Base-by-base conservation (phyloP, 2,329 filamentous ascomycete species). In the Fusarium cyanostomum region DNA sequence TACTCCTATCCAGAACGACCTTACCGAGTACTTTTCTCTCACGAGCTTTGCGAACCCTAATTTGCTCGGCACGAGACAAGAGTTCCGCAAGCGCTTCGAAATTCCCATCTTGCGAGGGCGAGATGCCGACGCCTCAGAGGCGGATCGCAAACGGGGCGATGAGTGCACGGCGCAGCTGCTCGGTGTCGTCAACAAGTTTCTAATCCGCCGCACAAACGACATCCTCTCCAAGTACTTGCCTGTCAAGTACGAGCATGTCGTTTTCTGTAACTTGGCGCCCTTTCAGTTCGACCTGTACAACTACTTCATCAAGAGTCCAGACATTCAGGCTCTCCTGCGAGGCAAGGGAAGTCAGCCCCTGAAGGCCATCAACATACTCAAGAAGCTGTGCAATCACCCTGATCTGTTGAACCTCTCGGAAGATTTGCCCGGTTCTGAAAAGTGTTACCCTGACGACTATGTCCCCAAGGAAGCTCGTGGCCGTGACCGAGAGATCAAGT, bases 221-320 rank as follows among this genome's bases (percentile, higher is more conserved):
- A 96, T 99, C 61, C 80, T 99, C 21, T 97, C 94, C 48, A 99
- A 99, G 76, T 99, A 99, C 73, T 80, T 99, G 57, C 95, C 95
- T 0, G 89, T 98, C 80, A 99, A 99, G 80, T 99, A 99, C 77
- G 95, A 99, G 77, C 95, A 99, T 74, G 95, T 99, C 27, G 95
- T 99, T 1, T 99, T 99, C 79, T 99, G 95, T 83, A 94, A 94
- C 69, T 84, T 97, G 41, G 91, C 95, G 13, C 91, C 92, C 0
- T 98, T 99, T 79, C 95, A 99, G 76, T 84, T 93, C 52, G 92
- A 92, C 66, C 81, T 99, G 2, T 99, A 99, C 82, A 97, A 97
- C 72, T 92, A 97, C 77, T 99, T 99, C 77, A 94, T 99, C 76
- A 92, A 91, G 45, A 97, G 94, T 59, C 94, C 95, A 0, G 92